A percentile compares a stretch with the other conserved stretches of the same genome.
phyloP scores from a whole-genome alignment of 2,329 filamentous ascomycete genomes.

The Domatiomyces globalis region DNA sequence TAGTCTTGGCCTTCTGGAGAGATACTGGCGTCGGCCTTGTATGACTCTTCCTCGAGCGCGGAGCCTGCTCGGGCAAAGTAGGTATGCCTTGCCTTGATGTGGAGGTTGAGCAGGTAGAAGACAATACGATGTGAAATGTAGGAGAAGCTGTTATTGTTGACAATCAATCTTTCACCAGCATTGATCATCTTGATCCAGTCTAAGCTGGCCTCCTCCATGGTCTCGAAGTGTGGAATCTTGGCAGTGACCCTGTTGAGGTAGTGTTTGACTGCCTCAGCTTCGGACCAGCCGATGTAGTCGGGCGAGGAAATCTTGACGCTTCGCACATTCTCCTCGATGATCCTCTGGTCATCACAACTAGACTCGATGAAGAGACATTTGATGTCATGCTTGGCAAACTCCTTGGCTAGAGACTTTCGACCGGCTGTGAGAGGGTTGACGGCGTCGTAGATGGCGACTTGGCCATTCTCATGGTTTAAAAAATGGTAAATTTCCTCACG shows the following conservation, averaged over 20 bases:
- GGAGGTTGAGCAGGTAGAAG: slow-evolving; percentile 93
- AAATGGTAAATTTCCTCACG: slow-evolving; percentile 94
- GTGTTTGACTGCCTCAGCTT: slow-evolving; percentile 80
- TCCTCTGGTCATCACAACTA: slow-evolving; percentile 79
- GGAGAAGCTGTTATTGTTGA: slow-evolving; percentile 94
- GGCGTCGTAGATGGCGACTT: slow-evolving; percentile 96
- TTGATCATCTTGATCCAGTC: slow-evolving; percentile 99
- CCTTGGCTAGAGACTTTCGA: slow-evolving; percentile 72
- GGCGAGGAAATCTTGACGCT: slow-evolving; percentile 97
- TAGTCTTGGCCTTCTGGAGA: slow-evolving; percentile 70
- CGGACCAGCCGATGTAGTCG: slow-evolving; percentile 84
- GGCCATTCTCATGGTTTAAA: slow-evolving; percentile 91
- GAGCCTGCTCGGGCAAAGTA: slow-evolving; percentile 49
- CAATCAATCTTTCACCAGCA: slow-evolving; percentile 77
- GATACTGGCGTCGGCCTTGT: slow-evolving; percentile 77
- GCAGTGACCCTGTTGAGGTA: slow-evolving; percentile 82
- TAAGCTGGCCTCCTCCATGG: slow-evolving; percentile 83
- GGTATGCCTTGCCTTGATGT: slow-evolving; percentile 59
- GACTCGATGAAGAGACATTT: slow-evolving; percentile 97
- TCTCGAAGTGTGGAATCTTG: slow-evolving; percentile 91
- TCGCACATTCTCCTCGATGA: slow-evolving; percentile 90
- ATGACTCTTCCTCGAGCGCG: slow-evolving; percentile 75
- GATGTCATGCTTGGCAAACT: slow-evolving; percentile 95
- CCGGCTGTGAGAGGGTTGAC: slow-evolving; percentile 82
- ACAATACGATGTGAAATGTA: slow-evolving; percentile 95